phyloP scores from a whole-genome alignment of 1,284 basidiomycete species.

The Kalmanozyma brasiliensis region DNA sequence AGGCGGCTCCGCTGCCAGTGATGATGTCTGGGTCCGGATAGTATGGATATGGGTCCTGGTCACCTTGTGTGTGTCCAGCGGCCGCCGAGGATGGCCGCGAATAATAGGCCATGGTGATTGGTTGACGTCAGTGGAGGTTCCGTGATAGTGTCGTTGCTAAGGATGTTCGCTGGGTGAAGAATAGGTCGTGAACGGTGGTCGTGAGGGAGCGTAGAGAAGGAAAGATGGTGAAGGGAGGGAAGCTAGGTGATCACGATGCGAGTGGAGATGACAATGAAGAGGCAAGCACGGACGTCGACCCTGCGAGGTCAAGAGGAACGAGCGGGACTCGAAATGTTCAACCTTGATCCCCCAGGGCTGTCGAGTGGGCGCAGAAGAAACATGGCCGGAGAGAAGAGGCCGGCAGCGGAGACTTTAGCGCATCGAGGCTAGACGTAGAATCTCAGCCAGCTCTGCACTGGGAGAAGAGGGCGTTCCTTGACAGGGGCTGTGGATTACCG shows the following conservation, averaged over 20 bases:
- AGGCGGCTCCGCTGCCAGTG: constrained; percentile 21
- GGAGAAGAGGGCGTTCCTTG: not conserved
- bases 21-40: constrained; percentile 46
- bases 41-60: constrained; percentile 41
- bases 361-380: not conserved
- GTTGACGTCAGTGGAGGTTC: not conserved
- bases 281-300: not conserved
- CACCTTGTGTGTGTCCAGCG: constrained; percentile 24
- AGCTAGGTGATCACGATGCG: not conserved
- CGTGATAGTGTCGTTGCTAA: not conserved
- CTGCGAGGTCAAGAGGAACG: constrained; percentile 3
- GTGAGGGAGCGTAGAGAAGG: not conserved
- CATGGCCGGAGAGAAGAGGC: constrained; percentile 1
- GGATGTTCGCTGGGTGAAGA: not conserved
- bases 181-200: not conserved
- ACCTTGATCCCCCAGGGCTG: constrained; percentile 1
- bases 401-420: no score
- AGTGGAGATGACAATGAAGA: constrained; percentile 8
- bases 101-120: constrained; percentile 27
- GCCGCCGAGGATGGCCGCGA: constrained; percentile 28
- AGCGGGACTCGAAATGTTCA: not conserved
- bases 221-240: constrained; percentile 1
- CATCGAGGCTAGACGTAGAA: constrained; percentile 19
- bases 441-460: constrained; percentile 18
- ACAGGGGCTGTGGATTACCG: not conserved